These are phyloP conservation scores for Pleurotus tuber-regium DNA, from an alignment of 768 basidiomycete species.

Conservation along the genomic window DNA sequence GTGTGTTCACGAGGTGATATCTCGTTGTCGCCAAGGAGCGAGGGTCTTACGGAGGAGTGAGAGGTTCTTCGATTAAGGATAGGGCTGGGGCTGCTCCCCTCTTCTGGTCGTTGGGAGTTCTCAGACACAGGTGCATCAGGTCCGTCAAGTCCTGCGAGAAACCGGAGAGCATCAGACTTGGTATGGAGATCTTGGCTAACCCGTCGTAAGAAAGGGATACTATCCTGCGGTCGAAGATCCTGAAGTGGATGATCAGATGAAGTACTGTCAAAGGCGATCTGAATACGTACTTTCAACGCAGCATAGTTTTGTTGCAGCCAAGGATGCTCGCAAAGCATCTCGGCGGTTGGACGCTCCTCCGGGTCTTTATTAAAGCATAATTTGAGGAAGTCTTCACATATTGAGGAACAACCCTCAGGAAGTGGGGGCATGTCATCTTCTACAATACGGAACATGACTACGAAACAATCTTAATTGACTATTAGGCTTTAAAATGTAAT, in stretches of 20 bases:
- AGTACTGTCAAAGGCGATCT: neutral
- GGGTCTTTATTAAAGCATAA: slow-evolving; percentile 93
- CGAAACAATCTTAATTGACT: slow-evolving; percentile 15
- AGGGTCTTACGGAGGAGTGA: slow-evolving; percentile 34
- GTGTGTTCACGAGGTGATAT: slow-evolving; percentile 71
- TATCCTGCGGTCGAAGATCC: slow-evolving; percentile 90
- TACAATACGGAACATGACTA: slow-evolving; percentile 97
- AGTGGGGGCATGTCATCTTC: slow-evolving; percentile 89
- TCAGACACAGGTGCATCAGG: slow-evolving; percentile 40
- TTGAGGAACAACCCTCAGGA: slow-evolving; percentile 75
- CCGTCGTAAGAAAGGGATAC: slow-evolving; percentile 91
- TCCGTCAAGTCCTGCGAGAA: slow-evolving; percentile 46
- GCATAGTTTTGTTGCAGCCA: slow-evolving; percentile 87
- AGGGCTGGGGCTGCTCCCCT: slow-evolving; percentile 33
- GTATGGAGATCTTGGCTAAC: slow-evolving; percentile 79
- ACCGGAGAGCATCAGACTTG: slow-evolving; percentile 62
- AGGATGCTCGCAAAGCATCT: slow-evolving; percentile 81
- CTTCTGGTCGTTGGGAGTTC: slow-evolving; percentile 29
- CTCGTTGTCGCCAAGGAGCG: slow-evolving; percentile 36
- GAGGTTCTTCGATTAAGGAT: slow-evolving; percentile 39
- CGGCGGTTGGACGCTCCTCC: slow-evolving; percentile 75
- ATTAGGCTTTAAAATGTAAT: slow-evolving; percentile 9
- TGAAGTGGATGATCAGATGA: slow-evolving; percentile 20
- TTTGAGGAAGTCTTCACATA: slow-evolving; percentile 76
- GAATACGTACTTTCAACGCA: slow-evolving; percentile 63